phyloP scores from a whole-genome alignment of 169 alveolate genomes.

The Pseudocohnilembus persalinus region DNA sequence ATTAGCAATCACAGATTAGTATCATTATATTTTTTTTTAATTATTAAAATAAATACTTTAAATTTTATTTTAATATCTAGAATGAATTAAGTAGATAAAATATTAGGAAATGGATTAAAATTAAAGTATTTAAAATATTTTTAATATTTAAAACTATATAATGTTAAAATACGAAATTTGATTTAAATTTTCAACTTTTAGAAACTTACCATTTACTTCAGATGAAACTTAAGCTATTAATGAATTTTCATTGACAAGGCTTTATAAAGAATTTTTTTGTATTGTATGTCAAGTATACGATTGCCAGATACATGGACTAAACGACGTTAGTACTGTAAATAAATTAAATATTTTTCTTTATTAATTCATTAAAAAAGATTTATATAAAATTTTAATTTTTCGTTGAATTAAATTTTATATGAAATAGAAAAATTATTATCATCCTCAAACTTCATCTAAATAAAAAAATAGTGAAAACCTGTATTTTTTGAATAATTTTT shows the following conservation, averaged over 20 bases:
- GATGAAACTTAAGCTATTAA: not conserved
- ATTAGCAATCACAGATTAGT: not conserved
- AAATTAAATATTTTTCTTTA: no score
- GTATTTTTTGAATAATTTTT: no score
- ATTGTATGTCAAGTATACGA: slow-evolving; percentile 19
- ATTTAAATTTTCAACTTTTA: not conserved
- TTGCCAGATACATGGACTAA: slow-evolving; percentile 9
- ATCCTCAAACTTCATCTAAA: not conserved
- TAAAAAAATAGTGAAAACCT: no score
- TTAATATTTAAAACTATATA: no score
- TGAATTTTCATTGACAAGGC: not conserved
- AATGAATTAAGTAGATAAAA: not conserved
- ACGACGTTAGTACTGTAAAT: not conserved
- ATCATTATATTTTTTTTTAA: no score
- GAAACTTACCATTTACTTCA: not conserved
- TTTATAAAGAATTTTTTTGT: slow-evolving; percentile 2
- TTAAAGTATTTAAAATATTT: not conserved
- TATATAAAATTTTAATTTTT: no score
- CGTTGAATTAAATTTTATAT: no score
- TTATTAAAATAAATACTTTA: no score
- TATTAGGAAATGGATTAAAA: not conserved
- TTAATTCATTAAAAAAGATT: no score
- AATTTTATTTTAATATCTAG: not conserved
- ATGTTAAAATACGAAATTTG: no score
- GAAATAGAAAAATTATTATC: not conserved